A percentile compares a stretch with the other conserved stretches of the same genome.
Conservation (phyloP, 257 asterid species). For the Catharanthus roseus region DNA sequence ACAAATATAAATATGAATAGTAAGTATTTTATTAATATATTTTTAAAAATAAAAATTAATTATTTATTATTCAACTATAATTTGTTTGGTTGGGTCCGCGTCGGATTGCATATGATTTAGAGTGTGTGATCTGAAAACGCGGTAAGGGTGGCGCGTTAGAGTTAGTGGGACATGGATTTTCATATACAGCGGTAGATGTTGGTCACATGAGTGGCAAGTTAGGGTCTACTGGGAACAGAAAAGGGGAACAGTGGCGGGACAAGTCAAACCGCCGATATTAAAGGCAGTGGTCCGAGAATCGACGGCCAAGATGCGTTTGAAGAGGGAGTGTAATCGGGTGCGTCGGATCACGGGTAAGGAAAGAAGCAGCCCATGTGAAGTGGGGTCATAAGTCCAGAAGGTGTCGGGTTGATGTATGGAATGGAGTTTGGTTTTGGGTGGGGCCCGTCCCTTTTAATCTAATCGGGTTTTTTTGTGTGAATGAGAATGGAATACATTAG, state of each 20-base stretch:
- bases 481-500: not conserved
- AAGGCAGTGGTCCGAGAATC: slow-evolving; percentile 16
- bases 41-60: no score
- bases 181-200: slow-evolving; percentile 29
- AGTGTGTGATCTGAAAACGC: slow-evolving; percentile 13
- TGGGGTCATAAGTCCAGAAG: not conserved
- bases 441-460: not conserved
- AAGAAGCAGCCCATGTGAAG: slow-evolving; percentile 6
- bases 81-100: no score
- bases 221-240: slow-evolving; percentile 30
- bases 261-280: slow-evolving; percentile 22
- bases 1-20: no score
- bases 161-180: slow-evolving; percentile 7
- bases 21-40: no score
- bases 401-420: slow-evolving; percentile 11
- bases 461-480: not conserved
- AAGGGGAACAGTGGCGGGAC: slow-evolving; percentile 39
- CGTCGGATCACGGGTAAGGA: not conserved
- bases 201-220: slow-evolving; percentile 32
- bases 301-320: slow-evolving; percentile 12
- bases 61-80: no score
- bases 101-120: no score
- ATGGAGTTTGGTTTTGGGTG: not conserved
- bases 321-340: not conserved
- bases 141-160: slow-evolving; percentile 10